Base-by-base conservation (phyloP, 2,329 filamentous ascomycete species). In the Phialemoniopsis sp. region DNA sequence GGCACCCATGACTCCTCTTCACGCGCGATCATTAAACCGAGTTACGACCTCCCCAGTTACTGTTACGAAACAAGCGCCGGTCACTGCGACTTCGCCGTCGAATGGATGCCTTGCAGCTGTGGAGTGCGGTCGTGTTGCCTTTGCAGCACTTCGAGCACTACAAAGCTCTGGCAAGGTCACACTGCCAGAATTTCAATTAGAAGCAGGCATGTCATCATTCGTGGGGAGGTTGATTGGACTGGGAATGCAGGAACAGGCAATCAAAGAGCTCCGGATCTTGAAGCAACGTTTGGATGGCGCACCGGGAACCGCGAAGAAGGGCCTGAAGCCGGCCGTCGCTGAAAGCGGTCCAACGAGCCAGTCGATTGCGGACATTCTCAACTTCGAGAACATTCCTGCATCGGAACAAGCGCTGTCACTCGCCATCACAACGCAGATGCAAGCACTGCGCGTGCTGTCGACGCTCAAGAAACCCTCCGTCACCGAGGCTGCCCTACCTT, bases 201-300 rank as follows among this genome's bases (percentile, higher is more conserved):
- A 90, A 55, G 80, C 71, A 43, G 87, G 85, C 39, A 85, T 87
- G 71, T 76, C 84, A 13, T 79, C 82, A 0, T 70, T 90, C 38
- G 62, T 84, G 30, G 76, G 76, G 30, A 87, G 82, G 54, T 66
- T 90, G 2, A 63, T 89, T 13, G 65, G 68, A 1, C 66, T 88
- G 35, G 77, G 78, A 2, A 58, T 89, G 37, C 76, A 85, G 34
- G 76, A 80, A n/a, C 67, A 83, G 41, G 85, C 87, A 1, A 60
- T 80, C 32, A 86, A 80, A 52, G 86, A 90, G 51, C 56, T 90
- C 42, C 68, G 76, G 31, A 63, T 81, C 10, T 56, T 90, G 47
- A 89, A 87, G 56, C 71, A 65, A 43, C 71, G 79, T 26, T 50
- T 90, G 32, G 78, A 85, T 34, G 49, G 44, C 17, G 44, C 44